Conservation (phyloP, 2,329 filamentous ascomycete species). For the Volutella citrinella region DNA sequence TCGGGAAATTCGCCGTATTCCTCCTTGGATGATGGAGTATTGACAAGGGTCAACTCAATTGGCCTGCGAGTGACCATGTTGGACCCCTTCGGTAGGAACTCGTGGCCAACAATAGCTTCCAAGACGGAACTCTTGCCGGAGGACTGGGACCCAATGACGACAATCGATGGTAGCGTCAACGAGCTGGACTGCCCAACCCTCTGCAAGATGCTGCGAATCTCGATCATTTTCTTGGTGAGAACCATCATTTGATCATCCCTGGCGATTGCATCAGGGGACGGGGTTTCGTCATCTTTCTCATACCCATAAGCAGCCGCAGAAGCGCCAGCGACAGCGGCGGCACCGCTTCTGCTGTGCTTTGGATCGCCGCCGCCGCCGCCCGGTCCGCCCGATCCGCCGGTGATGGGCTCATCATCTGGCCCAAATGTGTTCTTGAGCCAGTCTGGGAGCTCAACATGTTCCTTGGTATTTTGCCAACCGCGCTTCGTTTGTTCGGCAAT, state of each 20-base stretch:
- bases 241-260: slow-evolving; percentile 99
- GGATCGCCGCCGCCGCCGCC: slow-evolving; percentile 47
- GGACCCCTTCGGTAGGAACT: slow-evolving; percentile 94
- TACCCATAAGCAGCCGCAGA: slow-evolving; percentile 78
- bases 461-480: slow-evolving; percentile 83
- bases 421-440: slow-evolving; percentile 77
- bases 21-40: slow-evolving; percentile 79
- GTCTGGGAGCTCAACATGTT: slow-evolving; percentile 64
- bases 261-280: slow-evolving; percentile 58
- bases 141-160: slow-evolving; percentile 98
- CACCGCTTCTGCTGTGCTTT: slow-evolving; percentile 58
- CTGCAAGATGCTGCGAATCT: slow-evolving; percentile 89
- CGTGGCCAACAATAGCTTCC: slow-evolving; percentile 95
- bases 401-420: slow-evolving; percentile 57
- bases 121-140: slow-evolving; percentile 97
- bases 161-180: slow-evolving; percentile 88
- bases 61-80: slow-evolving; percentile 98
- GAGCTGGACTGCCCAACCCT: slow-evolving; percentile 88
- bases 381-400: slow-evolving; percentile 45
- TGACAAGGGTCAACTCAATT: slow-evolving; percentile 93
- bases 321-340: slow-evolving; percentile 65
- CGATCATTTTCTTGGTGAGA: slow-evolving; percentile 98
- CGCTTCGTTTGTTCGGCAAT: slow-evolving; percentile 75
- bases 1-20: slow-evolving; percentile 98
- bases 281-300: slow-evolving; percentile 65